Base-by-base conservation (phyloP, 371 early-diverging fungal species). In the Neoconidiobolus thromboides region DNA sequence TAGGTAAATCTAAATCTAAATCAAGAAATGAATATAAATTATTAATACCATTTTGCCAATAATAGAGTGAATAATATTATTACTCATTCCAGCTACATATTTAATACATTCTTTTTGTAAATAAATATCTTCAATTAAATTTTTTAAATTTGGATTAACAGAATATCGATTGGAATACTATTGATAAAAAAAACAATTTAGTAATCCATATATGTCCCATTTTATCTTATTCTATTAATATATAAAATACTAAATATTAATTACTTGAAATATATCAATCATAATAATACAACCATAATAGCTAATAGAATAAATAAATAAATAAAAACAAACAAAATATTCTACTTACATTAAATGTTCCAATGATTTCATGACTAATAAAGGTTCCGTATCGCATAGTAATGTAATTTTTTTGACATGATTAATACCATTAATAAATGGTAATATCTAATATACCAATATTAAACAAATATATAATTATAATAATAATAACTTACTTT, bases 221-320 rank as follows among this genome's bases (percentile, higher is more conserved):
- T 26, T 26, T 26, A 26, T 26, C 26, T 26, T 26, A 26, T 26
- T 26, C 26, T 43, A 26, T 51, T 40, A 2, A 37, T 36, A 40
- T 12, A 53, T 9, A 60, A 5, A 14, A 51, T 12, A 15, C 2
- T 36, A 50, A 59, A 59, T 37, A 14, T 50, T 39, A 48, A 15
- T 57, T 55, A 75, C 75, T 69, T 89, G 88, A 68, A 89, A 89
- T n/a, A 89, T 80, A 61, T 91, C 90, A 12, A 85, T 80, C 70
- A 89, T 69, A 51, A 81, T 80, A 40, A 89, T 79, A 61, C 86
- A 85, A 0, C 87, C 89, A 65, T 86, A 89, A 62, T 87, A 87
- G 43, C 85, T 87, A 60, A 38, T 10, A 40, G 5, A n/a, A 39
- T 43, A 15, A 3, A 26, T 50, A 1, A 40, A 41, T 15, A 57